Percentiles rank a stretch among this genome's conserved stretches.
These are phyloP conservation scores for Pulveroboletus sp. DNA, from an alignment of 768 basidiomycete genomes.

Conservation along the genomic window DNA sequence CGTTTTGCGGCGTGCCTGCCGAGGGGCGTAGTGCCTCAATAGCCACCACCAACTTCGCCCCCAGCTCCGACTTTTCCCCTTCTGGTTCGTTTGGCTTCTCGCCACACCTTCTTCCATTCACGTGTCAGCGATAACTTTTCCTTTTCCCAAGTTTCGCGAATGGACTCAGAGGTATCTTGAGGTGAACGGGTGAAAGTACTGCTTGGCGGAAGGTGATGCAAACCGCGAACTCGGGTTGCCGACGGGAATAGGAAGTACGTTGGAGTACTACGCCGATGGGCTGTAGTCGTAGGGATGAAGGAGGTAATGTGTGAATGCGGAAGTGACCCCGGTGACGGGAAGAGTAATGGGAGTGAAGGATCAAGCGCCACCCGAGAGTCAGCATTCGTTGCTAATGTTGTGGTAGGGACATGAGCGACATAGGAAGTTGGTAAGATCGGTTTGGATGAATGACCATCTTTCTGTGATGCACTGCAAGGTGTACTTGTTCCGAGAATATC, in stretches of 20 bases:
- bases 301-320: conserved; percentile 13
- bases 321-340: conserved; percentile 41
- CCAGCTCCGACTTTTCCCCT: conserved; percentile 47
- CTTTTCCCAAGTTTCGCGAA: conserved; percentile 67
- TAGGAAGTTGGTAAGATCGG: conserved; percentile 5
- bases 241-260: conserved; percentile 25
- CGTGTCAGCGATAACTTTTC: conserved; percentile 60
- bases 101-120: conserved; percentile 73
- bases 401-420: not conserved
- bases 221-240: conserved; percentile 44
- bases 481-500: conserved; percentile 33
- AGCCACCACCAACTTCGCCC: conserved; percentile 18
- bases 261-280: conserved; percentile 16
- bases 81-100: conserved; percentile 67
- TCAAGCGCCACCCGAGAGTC: conserved; percentile 38
- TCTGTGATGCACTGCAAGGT: conserved; percentile 8
- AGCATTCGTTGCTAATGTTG: conserved; percentile 2
- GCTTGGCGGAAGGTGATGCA: conserved; percentile 34
- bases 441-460: not conserved
- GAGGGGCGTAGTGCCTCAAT: conserved; percentile 1
- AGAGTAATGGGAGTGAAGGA: conserved; percentile 56
- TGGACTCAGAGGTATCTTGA: conserved; percentile 38
- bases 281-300: conserved; percentile 1
- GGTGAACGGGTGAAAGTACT: conserved; percentile 17
- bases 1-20: not conserved